These are phyloP conservation scores for Talaromyces sp. DNA, from an alignment of 2,329 filamentous ascomycete genomes.

Conservation along the genomic window DNA sequence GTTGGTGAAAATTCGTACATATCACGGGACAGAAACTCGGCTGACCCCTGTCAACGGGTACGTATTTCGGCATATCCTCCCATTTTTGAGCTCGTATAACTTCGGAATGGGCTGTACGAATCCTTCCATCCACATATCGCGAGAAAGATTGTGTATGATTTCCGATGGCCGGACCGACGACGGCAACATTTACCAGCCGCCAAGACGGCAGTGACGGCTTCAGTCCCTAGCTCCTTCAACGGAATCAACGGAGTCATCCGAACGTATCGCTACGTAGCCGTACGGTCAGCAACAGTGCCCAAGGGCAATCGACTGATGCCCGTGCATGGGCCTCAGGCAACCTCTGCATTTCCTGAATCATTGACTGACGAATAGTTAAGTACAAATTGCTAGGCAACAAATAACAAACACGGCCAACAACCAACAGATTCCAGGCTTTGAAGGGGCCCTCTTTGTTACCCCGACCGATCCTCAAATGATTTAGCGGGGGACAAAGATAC, in stretches of 20 bases:
- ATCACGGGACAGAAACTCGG: neutral
- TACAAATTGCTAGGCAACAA: neutral
- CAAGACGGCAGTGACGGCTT: neutral
- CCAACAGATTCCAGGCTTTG: neutral
- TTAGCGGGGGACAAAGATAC: neutral
- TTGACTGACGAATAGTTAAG: neutral
- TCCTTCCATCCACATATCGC: neutral
- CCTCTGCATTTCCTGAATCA: neutral
- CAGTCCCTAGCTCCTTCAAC: neutral
- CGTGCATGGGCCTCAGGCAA: neutral
- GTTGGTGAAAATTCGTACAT: neutral
- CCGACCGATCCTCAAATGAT: neutral
- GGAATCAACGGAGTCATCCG: neutral
- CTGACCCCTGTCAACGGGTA: neutral
- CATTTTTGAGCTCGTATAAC: neutral
- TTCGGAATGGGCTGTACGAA: neutral
- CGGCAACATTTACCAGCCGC: neutral
- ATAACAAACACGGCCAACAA: neutral
- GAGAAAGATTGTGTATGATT: neutral
- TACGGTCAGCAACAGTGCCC: neutral
- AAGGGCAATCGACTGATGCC: neutral
- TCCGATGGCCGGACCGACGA: slow-evolving; percentile 1
- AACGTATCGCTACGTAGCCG: neutral
- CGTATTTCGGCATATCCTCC: neutral
- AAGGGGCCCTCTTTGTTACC: neutral